phyloP scores from a whole-genome alignment of 2,329 filamentous ascomycete genomes.

The Fusarium chuoi region DNA sequence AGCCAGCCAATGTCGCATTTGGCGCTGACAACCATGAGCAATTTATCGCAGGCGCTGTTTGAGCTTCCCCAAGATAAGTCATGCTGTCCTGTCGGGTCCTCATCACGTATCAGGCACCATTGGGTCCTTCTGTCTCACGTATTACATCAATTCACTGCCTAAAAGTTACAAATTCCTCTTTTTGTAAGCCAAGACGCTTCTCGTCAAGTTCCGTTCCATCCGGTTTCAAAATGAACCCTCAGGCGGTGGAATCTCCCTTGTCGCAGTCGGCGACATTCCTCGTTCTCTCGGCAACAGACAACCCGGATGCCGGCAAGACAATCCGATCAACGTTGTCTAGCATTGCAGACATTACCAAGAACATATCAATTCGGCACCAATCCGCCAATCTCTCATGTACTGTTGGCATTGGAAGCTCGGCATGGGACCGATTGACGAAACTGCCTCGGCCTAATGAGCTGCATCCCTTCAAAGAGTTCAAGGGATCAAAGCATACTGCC shows the following conservation, averaged over 20 bases:
- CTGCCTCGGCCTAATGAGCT: slow-evolving; percentile 61
- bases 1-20: neutral
- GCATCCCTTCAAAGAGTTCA: slow-evolving; percentile 59
- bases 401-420: slow-evolving; percentile 62
- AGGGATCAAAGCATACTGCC: slow-evolving; percentile 61
- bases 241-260: slow-evolving; percentile 62
- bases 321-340: slow-evolving; percentile 58
- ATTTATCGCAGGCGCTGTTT: neutral
- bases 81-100: neutral
- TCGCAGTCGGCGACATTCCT: slow-evolving; percentile 65
- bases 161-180: neutral
- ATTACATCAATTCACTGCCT: neutral
- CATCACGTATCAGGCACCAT: neutral
- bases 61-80: neutral
- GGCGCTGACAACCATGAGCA: neutral
- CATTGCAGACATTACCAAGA: slow-evolving; percentile 60
- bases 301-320: slow-evolving; percentile 49
- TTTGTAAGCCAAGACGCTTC: neutral
- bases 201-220: neutral
- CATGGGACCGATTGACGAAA: slow-evolving; percentile 60
- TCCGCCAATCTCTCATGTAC: slow-evolving; percentile 59
- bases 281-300: slow-evolving; percentile 55
- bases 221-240: slow-evolving; percentile 39
- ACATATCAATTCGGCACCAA: slow-evolving; percentile 62
- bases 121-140: neutral